Conservation (phyloP, 73 alveolate genomes). For the Paramecium sexaurelia region DNA sequence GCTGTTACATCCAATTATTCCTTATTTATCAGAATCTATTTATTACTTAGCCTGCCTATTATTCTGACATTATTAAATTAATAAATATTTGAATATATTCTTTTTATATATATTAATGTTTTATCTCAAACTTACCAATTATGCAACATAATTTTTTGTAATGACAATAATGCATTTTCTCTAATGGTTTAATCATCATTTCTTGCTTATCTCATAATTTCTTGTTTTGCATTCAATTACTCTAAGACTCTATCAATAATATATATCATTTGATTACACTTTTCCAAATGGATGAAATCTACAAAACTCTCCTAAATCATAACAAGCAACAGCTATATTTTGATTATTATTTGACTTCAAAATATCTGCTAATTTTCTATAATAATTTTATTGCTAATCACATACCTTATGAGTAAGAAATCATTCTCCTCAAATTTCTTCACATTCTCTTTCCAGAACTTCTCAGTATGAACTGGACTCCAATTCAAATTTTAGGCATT, state of each 20-base stretch:
- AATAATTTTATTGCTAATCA: slow-evolving; percentile 68
- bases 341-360: slow-evolving; percentile 77
- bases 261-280: neutral
- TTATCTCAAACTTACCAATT: slow-evolving; percentile 64
- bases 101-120: neutral
- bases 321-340: slow-evolving; percentile 89
- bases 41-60: neutral
- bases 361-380: slow-evolving; percentile 80
- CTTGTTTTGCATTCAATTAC: slow-evolving; percentile 42
- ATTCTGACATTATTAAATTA: neutral
- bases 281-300: slow-evolving; percentile 79
- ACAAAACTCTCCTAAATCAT: slow-evolving; percentile 96
- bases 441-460: slow-evolving; percentile 96
- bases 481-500: slow-evolving; percentile 83
- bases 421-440: slow-evolving; percentile 87
- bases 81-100: neutral
- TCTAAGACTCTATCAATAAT: slow-evolving; percentile 40
- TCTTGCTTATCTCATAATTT: slow-evolving; percentile 61
- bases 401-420: slow-evolving; percentile 33
- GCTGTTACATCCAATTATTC: slow-evolving; percentile 64
- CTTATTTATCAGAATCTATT: neutral
- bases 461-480: slow-evolving; percentile 95
- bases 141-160: slow-evolving; percentile 63
- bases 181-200: slow-evolving; percentile 43
- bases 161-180: slow-evolving; percentile 65